Conservation (phyloP, 352 stramenopile species). For the Pythium plurisporium region DNA sequence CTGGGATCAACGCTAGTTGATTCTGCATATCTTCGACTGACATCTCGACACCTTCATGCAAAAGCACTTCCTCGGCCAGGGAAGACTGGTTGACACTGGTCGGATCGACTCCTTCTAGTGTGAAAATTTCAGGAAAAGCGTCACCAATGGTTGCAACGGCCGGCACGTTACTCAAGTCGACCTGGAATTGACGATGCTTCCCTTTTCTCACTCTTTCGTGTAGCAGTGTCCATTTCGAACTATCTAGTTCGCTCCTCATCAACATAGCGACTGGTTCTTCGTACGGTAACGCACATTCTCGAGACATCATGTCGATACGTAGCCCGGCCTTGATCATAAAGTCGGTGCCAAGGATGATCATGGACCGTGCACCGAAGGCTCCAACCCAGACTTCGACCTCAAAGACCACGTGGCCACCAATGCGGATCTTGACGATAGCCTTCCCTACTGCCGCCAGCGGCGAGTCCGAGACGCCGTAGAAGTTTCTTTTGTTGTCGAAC, state of each 20-base stretch:
- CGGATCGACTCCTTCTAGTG: neutral
- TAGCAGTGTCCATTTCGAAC: neutral
- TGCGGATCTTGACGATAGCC: slow-evolving; percentile 3
- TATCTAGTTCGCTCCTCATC: neutral
- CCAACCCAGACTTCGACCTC: slow-evolving; percentile 1
- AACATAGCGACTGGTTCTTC: neutral
- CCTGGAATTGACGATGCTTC: neutral
- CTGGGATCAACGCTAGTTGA: slow-evolving; percentile 20
- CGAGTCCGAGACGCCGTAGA: neutral
- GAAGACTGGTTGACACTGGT: slow-evolving; percentile 7
- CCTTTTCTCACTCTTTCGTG: neutral
- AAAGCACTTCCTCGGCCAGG: neutral
- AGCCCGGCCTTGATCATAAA: slow-evolving; percentile 5
- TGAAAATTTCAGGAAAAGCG: neutral
- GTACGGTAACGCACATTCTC: neutral
- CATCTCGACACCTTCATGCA: slow-evolving; percentile 17
- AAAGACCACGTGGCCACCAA: neutral
- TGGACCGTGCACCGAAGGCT: neutral
- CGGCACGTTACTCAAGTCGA: neutral
- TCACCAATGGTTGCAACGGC: neutral
- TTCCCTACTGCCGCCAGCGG: neutral
- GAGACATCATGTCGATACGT: neutral
- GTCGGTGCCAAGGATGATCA: slow-evolving; percentile 5
- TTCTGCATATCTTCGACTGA: slow-evolving; percentile 12
- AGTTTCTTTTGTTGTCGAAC: neutral